Evolutionary conservation across 192 early-diverging fungal species (phyloP), one percentile per base, ranked within the genome.

Genomic region (Backusella liffmaniae): DNA sequence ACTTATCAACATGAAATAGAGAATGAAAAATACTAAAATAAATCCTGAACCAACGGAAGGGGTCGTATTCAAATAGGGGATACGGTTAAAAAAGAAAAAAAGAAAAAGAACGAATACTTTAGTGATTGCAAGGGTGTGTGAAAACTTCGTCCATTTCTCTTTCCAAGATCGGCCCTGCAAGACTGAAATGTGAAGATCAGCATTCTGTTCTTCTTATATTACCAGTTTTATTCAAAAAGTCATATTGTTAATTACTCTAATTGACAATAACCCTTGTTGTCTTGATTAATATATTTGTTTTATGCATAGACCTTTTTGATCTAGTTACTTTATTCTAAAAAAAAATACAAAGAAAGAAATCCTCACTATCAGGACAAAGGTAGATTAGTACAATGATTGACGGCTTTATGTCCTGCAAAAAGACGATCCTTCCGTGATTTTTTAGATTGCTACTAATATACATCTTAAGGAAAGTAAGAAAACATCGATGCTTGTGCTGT

Each of bases 191-290:
- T 69, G 67, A 69, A 69, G 35, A 69, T 69, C 67, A 69, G 37
- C 67, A 13, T 62, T 62, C 56, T 62, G 56, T 62, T 62, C 26
- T 62, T 62, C 56, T 62, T 62, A 23, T 62, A 62, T 62, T 62
- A 16, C 34, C 8, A 37, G 37, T 67, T 67, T 36, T 35, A 36
- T 67, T 67, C 18, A 69, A 69, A 62, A 62, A 62, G 23, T 62
- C 67, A 69, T 69, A 69, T 69, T 69, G 67, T 69, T 37, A 69
- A 69, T 69, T 69, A 69, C 67, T 69, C 21, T 69, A 69, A 69
- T 69, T 69, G 67, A 41, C 67, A 69, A 69, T 69, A 37, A 13
- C 67, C 67, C 67, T 69, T 69, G 67, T 69, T 69, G 34, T 69
- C 35, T 62, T 62, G 56, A 62, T 62, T 62, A 29, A 62, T 62